These are phyloP conservation scores for Cladophialophora immunda DNA, from an alignment of 2,329 filamentous ascomycete genomes.

Conservation along the genomic window DNA sequence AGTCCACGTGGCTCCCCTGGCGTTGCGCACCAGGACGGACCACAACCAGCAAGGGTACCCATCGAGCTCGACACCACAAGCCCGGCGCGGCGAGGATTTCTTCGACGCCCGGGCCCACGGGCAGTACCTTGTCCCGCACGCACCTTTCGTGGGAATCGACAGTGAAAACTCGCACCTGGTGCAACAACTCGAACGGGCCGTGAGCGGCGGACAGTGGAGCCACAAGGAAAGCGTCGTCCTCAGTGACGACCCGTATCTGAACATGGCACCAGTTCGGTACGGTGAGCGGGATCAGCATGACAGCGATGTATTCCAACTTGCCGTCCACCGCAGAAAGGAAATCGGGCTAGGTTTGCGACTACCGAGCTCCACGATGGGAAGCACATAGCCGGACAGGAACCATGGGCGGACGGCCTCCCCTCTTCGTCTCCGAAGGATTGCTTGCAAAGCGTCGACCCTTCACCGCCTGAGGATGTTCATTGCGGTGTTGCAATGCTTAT, in stretches of 20 bases:
- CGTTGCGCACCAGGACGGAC: slow-evolving; percentile 4
- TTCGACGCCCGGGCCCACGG: not conserved
- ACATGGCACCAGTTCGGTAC: not conserved
- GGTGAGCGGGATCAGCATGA: not conserved
- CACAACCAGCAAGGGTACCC: slow-evolving; percentile 3
- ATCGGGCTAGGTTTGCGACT: not conserved
- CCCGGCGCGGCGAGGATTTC: not conserved
- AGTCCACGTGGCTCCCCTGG: slow-evolving; percentile 11
- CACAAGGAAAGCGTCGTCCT: not conserved
- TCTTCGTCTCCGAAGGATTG: not conserved
- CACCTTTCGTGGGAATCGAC: not conserved
- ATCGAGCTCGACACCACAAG: slow-evolving; percentile 2
- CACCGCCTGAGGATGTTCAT: not conserved
- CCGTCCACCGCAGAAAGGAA: not conserved
- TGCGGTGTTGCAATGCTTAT: not conserved
- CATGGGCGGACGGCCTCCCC: not conserved
- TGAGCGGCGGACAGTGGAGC: slow-evolving; percentile 25
- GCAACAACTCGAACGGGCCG: slow-evolving; percentile 28
- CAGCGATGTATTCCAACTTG: not conserved
- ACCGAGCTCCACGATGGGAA: not conserved
- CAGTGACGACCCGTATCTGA: not conserved
- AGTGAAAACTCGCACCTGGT: slow-evolving; percentile 23
- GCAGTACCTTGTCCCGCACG: not conserved
- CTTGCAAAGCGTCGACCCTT: not conserved
- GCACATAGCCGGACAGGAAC: not conserved